Conservation (phyloP, 1,284 basidiomycete species). For the Xerocomus nothofagi region DNA sequence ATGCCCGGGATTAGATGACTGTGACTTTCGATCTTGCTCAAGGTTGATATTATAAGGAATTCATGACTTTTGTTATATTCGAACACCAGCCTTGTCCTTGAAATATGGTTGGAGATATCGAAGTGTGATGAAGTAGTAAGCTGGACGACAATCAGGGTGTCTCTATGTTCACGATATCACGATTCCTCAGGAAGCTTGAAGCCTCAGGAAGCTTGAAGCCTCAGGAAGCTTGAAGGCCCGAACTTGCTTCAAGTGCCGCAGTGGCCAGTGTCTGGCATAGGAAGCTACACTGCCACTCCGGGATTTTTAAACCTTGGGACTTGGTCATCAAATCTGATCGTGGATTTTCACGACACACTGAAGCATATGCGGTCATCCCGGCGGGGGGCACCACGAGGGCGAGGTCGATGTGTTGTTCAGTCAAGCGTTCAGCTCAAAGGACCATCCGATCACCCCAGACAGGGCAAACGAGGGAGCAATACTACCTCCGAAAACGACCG, state of each 20-base stretch:
- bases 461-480: conserved; percentile 2
- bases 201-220: no score
- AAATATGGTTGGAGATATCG: not conserved
- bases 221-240: no score
- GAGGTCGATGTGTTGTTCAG: conserved; percentile 6
- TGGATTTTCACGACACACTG: not conserved
- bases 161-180: no score
- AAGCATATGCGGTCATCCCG: conserved; percentile 21
- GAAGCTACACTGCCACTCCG: no score
- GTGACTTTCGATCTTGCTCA: not conserved
- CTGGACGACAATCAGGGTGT: no score
- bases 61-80: not conserved
- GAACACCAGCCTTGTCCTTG: not conserved
- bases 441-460: not conserved
- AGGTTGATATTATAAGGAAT: no score
- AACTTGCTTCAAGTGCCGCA: no score
- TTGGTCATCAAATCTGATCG: not conserved
- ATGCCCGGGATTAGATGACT: not conserved
- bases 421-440: not conserved
- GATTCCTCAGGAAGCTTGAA: no score
- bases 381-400: conserved; percentile 6
- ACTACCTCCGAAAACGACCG: conserved; percentile 11
- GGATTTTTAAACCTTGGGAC: no score
- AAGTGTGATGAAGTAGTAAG: not conserved
- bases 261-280: no score